phyloP scores from a whole-genome alignment of 2,329 filamentous ascomycete genomes.

The Fusarium marasasianum region DNA sequence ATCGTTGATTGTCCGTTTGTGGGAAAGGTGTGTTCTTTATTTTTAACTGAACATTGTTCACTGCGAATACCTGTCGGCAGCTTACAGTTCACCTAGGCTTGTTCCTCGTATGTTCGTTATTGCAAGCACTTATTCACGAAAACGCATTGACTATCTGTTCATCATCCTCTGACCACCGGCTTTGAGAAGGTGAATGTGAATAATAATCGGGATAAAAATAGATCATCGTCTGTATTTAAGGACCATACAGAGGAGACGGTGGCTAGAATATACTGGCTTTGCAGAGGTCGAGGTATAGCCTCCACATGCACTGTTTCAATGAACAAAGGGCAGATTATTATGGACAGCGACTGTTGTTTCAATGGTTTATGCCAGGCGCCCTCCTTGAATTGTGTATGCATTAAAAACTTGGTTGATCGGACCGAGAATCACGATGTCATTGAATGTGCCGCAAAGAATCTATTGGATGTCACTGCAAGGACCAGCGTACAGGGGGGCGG shows the following conservation, averaged over 20 bases:
- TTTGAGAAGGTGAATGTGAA: too few species aligned
- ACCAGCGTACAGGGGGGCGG: background rate
- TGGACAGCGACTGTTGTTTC: background rate
- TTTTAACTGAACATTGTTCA: fast-evolving
- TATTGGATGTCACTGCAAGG: background rate
- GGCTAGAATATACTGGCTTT: too few species aligned
- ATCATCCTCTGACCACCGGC: fast-evolving
- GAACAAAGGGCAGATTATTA: background rate
- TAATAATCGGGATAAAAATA: too few species aligned
- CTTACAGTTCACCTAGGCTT: background rate
- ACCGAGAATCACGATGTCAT: background rate
- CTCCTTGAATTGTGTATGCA: background rate
- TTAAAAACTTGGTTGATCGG: fast-evolving
- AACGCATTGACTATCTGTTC: fast-evolving
- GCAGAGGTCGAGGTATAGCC: too few species aligned
- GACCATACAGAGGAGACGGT: too few species aligned
- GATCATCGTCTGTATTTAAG: too few species aligned
- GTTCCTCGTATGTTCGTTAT: background rate
- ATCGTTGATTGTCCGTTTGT: fast-evolving
- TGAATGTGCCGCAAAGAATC: background rate
- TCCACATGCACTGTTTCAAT: background rate
- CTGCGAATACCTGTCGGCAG: fast-evolving
- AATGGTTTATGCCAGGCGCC: fast-evolving
- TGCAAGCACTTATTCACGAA: background rate
- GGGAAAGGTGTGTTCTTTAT: fast-evolving